Evolutionary conservation across 148 eudicot genomes (phyloP).

Genomic region (Spergularia marina): DNA sequence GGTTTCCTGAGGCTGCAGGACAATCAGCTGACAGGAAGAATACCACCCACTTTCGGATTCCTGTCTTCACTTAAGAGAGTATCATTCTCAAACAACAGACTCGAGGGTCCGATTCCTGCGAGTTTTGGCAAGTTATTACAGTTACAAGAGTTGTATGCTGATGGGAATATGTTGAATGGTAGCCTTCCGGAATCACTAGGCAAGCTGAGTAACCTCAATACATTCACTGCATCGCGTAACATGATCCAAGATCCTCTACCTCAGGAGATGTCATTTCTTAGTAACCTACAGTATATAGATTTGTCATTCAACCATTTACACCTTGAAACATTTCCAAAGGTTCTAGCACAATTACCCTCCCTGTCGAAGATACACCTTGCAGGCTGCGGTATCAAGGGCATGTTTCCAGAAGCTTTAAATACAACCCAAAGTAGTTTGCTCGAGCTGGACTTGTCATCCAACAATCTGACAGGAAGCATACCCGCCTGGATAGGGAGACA

Average conservation of each 20-base stretch:
- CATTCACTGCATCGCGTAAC: slow-evolving; percentile 38
- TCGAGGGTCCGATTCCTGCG: slow-evolving; percentile 48
- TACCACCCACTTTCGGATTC: slow-evolving; percentile 37
- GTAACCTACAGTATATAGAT: slow-evolving; percentile 35
- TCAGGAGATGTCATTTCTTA: slow-evolving; percentile 36
- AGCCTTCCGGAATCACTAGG: slow-evolving; percentile 40
- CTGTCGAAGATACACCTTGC: slow-evolving; percentile 36
- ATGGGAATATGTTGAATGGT: slow-evolving; percentile 43
- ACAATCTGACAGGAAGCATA: slow-evolving; percentile 44
- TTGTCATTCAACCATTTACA: slow-evolving; percentile 44
- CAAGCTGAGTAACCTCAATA: slow-evolving; percentile 33
- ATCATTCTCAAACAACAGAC: slow-evolving; percentile 41
- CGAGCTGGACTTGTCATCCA: slow-evolving; percentile 50
- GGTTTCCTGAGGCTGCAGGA: slow-evolving; percentile 40
- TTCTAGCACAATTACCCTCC: slow-evolving; percentile 45
- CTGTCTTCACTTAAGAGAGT: slow-evolving; percentile 42
- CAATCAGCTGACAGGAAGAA: slow-evolving; percentile 46
- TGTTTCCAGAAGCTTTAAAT: slow-evolving; percentile 30
- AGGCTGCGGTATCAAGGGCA: slow-evolving; percentile 42
- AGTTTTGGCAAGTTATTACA: slow-evolving; percentile 37
- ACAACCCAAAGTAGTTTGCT: slow-evolving; percentile 27
- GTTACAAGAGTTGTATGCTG: slow-evolving; percentile 39
- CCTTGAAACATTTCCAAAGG: slow-evolving; percentile 39
- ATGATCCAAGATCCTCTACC: slow-evolving; percentile 52
- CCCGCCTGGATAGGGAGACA: slow-evolving; percentile 50